Evolutionary conservation across 1,284 basidiomycete species (phyloP).

Genomic region (Violaceomyces palustris): DNA sequence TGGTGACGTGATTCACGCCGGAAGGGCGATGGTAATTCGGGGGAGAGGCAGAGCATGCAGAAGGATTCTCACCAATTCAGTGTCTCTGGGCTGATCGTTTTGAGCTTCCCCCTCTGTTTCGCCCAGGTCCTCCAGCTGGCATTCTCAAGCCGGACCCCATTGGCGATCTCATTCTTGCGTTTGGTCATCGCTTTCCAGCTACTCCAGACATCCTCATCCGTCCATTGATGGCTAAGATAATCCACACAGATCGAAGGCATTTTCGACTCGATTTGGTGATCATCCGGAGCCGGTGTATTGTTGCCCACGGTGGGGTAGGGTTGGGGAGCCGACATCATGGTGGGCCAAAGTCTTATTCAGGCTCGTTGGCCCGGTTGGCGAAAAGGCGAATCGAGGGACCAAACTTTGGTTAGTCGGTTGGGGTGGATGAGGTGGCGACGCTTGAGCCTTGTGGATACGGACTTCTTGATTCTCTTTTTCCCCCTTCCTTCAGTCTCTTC

Average conservation of each 20-base stretch:
- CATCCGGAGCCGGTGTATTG: slow-evolving; percentile 47
- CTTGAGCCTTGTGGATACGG: no score
- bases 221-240: slow-evolving; percentile 84
- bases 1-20: no score
- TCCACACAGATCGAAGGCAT: slow-evolving; percentile 62
- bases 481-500: no score
- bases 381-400: no score
- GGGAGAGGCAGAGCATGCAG: no score
- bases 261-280: slow-evolving; percentile 47
- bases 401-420: no score
- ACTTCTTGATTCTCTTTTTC: no score
- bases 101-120: slow-evolving; percentile 94
- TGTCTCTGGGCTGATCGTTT: slow-evolving; percentile 91
- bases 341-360: slow-evolving; percentile 3
- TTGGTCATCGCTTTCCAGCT: slow-evolving; percentile 98
- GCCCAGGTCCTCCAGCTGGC: slow-evolving; percentile 99
- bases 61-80: slow-evolving; percentile 78
- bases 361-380: no score
- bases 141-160: slow-evolving; percentile 90
- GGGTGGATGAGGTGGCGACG: no score
- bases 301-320: slow-evolving; percentile 48
- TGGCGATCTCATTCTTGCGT: slow-evolving; percentile 96
- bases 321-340: slow-evolving; percentile 50
- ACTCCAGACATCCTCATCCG: slow-evolving; percentile 96
- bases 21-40: no score